Conservation (phyloP, 148 eudicot genomes). For the Hydrangea macrophylla region DNA sequence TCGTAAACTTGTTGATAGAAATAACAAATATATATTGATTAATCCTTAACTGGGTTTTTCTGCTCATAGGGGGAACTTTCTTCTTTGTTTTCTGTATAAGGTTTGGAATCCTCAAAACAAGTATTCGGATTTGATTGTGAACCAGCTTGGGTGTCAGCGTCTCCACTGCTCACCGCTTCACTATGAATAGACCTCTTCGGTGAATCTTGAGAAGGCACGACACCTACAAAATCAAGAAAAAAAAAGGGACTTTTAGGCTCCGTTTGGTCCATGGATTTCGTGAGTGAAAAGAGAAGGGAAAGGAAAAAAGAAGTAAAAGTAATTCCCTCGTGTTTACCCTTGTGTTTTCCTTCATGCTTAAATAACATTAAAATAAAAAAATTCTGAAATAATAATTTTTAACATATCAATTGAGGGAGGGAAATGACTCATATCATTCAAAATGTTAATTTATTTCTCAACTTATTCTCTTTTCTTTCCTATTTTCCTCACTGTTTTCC, state of each 20-base stretch:
- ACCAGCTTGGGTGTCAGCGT: constrained; percentile 16
- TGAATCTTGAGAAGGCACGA: constrained; percentile 39
- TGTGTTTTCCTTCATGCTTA: not conserved
- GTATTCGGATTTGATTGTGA: constrained; percentile 6
- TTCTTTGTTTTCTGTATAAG: constrained; percentile 13
- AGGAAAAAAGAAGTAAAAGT: constrained; percentile 13
- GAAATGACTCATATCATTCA: too few relatives aligned
- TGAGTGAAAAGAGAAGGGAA: too few relatives aligned
- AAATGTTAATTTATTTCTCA: too few relatives aligned
- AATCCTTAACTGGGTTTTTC: constrained; percentile 39
- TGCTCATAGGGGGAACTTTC: constrained; percentile 5
- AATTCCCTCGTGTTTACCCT: not conserved
- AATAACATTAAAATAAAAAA: too few relatives aligned
- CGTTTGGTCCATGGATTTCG: too few relatives aligned
- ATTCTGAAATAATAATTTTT: too few relatives aligned
- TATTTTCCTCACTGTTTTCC: not conserved
- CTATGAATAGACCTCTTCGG: constrained; percentile 15
- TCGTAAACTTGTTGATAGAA: too few relatives aligned
- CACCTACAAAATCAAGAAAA: constrained; percentile 32
- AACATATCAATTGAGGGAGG: too few relatives aligned
- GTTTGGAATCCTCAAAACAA: not conserved
- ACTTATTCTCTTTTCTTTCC: too few relatives aligned
- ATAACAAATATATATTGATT: constrained; percentile 4
- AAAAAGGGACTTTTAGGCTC: too few relatives aligned
- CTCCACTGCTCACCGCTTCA: constrained; percentile 18